phyloP scores from a whole-genome alignment of 306 rosid genomes.

The Alnus rubra region DNA sequence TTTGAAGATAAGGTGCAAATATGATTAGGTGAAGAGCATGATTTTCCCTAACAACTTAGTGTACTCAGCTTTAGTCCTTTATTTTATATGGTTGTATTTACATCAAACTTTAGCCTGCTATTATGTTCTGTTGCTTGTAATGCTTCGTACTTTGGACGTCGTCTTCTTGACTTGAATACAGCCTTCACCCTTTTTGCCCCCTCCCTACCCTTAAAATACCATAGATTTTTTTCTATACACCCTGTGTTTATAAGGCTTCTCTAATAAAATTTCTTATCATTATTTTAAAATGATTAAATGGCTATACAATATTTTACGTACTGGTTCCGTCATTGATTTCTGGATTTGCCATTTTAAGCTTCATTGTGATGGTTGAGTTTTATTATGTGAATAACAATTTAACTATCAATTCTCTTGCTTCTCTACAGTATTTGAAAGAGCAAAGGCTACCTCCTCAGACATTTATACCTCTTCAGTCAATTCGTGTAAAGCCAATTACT shows the following conservation, averaged over 20 bases:
- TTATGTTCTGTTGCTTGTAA: not conserved
- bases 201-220: not conserved
- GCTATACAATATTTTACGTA: not conserved
- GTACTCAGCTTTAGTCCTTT: not conserved
- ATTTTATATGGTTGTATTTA: not conserved
- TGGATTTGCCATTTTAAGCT: not conserved
- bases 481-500: conserved; percentile 90
- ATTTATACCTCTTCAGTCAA: conserved; percentile 94
- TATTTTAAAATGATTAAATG: too few relatives aligned
- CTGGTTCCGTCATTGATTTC: not conserved
- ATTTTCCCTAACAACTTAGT: not conserved
- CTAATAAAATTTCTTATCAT: not conserved
- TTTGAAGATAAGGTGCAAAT: not conserved
- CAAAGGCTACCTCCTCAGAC: conserved; percentile 99
- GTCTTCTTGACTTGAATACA: not conserved
- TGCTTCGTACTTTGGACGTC: not conserved
- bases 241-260: not conserved
- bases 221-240: too few relatives aligned
- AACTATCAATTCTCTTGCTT: conserved; percentile 27
- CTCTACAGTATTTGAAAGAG: conserved; percentile 93
- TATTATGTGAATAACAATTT: conserved; percentile 20
- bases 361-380: conserved; percentile 12
- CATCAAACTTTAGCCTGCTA: not conserved
- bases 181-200: not conserved
- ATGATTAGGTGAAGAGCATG: not conserved